Evolutionary conservation across 805 yeast genomes (phyloP).

Genomic region (Hanseniaspora singularis): DNA sequence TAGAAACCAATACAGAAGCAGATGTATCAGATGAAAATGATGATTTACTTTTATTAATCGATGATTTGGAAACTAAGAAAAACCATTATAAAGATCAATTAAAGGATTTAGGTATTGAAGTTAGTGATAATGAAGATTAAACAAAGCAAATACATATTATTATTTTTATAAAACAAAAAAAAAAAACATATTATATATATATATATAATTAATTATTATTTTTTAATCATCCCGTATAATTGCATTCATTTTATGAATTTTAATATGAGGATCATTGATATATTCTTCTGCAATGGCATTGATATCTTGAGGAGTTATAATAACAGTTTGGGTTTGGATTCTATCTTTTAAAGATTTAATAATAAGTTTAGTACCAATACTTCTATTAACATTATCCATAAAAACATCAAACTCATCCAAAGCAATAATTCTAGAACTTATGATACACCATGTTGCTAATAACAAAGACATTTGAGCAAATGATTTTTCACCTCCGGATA

Average conservation of each 20-base stretch:
- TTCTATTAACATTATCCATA: conserved; percentile 88
- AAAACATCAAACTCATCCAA: conserved; percentile 94
- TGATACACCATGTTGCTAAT: conserved; percentile 82
- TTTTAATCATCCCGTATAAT: conserved; percentile 26
- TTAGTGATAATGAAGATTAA: conserved; percentile 67
- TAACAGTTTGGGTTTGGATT: conserved; percentile 59
- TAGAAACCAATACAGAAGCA: neutral
- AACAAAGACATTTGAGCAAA: conserved; percentile 82
- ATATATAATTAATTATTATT: conserved; percentile 21
- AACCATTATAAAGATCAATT: conserved; percentile 44
- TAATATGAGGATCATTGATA: conserved; percentile 35
- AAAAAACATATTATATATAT: conserved; percentile 8
- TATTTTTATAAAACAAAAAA: conserved; percentile 21
- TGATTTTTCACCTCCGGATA: conserved; percentile 95
- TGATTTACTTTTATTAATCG: conserved; percentile 62
- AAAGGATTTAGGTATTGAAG: conserved; percentile 42
- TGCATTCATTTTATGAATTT: conserved; percentile 49
- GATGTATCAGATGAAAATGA: conserved; percentile 33
- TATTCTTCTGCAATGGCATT: conserved; percentile 48
- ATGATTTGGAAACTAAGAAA: conserved; percentile 63
- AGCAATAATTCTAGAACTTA: conserved; percentile 79
- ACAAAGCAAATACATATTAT: too few species aligned
- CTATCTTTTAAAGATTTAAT: conserved; percentile 52
- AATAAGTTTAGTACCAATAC: conserved; percentile 63
- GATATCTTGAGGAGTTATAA: conserved; percentile 89